Percentiles rank a stretch among this genome's conserved stretches.
These are phyloP conservation scores for Aspergillus sp. DNA, from an alignment of 2,329 filamentous ascomycete species.

Conservation along the genomic window DNA sequence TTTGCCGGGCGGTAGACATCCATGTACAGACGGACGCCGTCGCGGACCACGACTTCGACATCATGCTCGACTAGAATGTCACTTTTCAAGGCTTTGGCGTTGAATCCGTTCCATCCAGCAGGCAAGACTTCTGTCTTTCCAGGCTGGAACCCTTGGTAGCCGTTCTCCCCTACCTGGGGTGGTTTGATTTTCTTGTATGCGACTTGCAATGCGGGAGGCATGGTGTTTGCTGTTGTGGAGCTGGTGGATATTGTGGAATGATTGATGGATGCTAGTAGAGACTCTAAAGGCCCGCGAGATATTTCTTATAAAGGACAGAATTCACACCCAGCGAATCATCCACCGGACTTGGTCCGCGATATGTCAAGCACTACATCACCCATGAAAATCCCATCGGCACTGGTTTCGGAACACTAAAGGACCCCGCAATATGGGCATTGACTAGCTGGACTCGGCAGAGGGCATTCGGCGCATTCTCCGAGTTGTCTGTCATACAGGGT, in stretches of 20 bases:
- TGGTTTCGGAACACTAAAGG: too few relatives aligned
- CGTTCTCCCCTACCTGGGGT: conserved; percentile 38
- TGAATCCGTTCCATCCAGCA: conserved; percentile 37
- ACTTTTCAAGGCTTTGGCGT: conserved; percentile 32
- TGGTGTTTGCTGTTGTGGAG: conserved; percentile 9
- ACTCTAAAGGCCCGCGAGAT: too few relatives aligned
- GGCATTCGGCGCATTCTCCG: too few relatives aligned
- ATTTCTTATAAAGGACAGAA: too few relatives aligned
- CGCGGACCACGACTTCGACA: conserved; percentile 42
- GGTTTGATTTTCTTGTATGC: conserved; percentile 23
- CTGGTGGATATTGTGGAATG: background rate
- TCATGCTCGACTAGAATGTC: conserved; percentile 47
- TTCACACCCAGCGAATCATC: too few relatives aligned
- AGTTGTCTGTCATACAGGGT: too few relatives aligned
- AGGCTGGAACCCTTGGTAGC: conserved; percentile 40
- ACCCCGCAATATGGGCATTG: too few relatives aligned
- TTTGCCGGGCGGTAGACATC: conserved; percentile 46
- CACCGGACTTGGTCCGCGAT: too few relatives aligned
- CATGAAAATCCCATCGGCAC: too few relatives aligned
- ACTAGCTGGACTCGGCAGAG: too few relatives aligned
- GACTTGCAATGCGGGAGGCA: conserved; percentile 32
- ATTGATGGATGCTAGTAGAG: too few relatives aligned
- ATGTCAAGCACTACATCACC: too few relatives aligned
- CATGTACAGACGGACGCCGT: conserved; percentile 42
- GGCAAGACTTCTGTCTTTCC: conserved; percentile 39